phyloP scores from a whole-genome alignment of 2,329 filamentous ascomycete genomes.

The Daldinia sp. region DNA sequence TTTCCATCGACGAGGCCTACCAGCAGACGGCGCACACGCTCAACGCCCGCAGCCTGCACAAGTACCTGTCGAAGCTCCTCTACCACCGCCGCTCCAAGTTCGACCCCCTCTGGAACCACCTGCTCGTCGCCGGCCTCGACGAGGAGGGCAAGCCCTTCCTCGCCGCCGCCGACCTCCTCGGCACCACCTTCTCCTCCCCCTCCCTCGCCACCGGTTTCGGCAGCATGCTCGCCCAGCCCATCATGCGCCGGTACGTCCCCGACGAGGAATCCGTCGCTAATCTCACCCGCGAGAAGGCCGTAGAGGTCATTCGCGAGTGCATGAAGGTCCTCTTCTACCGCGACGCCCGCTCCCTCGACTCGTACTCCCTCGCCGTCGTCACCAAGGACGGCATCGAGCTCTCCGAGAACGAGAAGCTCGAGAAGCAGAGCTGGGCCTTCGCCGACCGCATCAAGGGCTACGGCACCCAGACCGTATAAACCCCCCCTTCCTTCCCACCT shows the following conservation, averaged over 20 bases:
- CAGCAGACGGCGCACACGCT: slow-evolving; percentile 67
- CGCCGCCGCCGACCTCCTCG: slow-evolving; percentile 89
- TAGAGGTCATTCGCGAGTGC: slow-evolving; percentile 87
- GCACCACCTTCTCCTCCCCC: slow-evolving; percentile 89
- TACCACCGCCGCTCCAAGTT: slow-evolving; percentile 96
- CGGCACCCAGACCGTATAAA: slow-evolving; percentile 80
- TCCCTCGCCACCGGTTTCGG: slow-evolving; percentile 95
- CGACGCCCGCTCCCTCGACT: slow-evolving; percentile 91
- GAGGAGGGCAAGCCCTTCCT: slow-evolving; percentile 86
- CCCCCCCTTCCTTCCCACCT: too few species aligned
- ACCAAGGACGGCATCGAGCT: slow-evolving; percentile 90
- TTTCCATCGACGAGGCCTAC: slow-evolving; percentile 92
- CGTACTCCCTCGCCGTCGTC: slow-evolving; percentile 90
- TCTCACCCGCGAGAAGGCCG: slow-evolving; percentile 81
- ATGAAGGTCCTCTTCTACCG: slow-evolving; percentile 99
- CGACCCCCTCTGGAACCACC: slow-evolving; percentile 96
- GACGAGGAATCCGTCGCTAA: slow-evolving; percentile 82
- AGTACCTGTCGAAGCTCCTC: slow-evolving; percentile 94
- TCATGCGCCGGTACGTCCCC: slow-evolving; percentile 85
- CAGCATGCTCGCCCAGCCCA: slow-evolving; percentile 90
- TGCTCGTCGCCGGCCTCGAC: slow-evolving; percentile 91
- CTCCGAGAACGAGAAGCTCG: slow-evolving; percentile 86
- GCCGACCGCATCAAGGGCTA: slow-evolving; percentile 95
- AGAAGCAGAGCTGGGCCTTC: slow-evolving; percentile 98
- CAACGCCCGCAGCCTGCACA: slow-evolving; percentile 94